Percentiles rank a stretch among this genome's conserved stretches.
Conservation (phyloP, 495 filamentous ascomycete genomes). For the Bathelium albidoporum region DNA sequence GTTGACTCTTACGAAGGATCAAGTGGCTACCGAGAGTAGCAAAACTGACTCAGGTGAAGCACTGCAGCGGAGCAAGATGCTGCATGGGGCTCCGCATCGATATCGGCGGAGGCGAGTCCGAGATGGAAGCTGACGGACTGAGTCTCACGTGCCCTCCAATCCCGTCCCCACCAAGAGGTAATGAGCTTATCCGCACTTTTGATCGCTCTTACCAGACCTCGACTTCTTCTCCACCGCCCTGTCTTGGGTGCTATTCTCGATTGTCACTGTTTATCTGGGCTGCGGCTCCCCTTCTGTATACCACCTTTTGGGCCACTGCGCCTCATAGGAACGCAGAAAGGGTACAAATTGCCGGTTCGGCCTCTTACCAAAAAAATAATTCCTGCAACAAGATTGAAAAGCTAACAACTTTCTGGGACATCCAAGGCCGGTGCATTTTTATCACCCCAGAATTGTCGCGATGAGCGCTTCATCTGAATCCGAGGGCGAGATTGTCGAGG, state of each 20-base stretch:
- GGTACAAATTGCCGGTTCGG: conserved; percentile 12
- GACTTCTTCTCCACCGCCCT: background rate
- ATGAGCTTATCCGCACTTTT: background rate
- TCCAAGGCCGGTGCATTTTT: conserved; percentile 11
- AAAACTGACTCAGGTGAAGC: background rate
- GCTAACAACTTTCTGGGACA: conserved; percentile 15
- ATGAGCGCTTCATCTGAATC: conserved; percentile 45
- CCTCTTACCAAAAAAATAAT: conserved; percentile 15
- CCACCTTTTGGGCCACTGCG: background rate
- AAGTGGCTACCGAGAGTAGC: background rate
- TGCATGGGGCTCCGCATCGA: background rate
- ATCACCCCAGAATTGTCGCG: conserved; percentile 12
- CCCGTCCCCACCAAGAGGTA: background rate
- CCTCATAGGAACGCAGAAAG: background rate
- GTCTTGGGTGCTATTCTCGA: background rate
- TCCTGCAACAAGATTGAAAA: conserved; percentile 8
- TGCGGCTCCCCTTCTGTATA: background rate
- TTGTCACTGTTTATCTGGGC: background rate
- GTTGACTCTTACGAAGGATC: background rate
- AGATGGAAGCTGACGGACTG: background rate
- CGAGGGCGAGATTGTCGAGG: conserved; percentile 80
- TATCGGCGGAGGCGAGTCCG: conserved; percentile 15
- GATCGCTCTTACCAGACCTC: conserved; percentile 1
- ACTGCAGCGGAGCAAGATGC: background rate
- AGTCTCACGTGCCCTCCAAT: background rate